A percentile compares a stretch with the other conserved stretches of the same genome.
Conservation (phyloP, 805 yeast genomes). For the Cyberlindnera suaveolens region DNA sequence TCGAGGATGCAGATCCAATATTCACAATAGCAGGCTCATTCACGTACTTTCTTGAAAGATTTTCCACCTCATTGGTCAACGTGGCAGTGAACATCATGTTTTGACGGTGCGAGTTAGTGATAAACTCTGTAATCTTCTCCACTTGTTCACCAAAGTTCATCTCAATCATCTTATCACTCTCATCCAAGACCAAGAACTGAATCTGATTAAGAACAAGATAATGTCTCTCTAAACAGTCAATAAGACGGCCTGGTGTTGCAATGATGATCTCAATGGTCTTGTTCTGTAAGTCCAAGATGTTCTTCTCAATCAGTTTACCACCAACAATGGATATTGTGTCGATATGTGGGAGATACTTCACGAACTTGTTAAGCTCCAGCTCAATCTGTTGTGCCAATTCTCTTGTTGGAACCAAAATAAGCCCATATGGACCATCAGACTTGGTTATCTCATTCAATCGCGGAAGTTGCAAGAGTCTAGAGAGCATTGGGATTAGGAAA, state of each 20-base stretch:
- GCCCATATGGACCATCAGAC: slow-evolving; percentile 62
- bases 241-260: slow-evolving; percentile 90
- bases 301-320: slow-evolving; percentile 80
- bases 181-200: slow-evolving; percentile 74
- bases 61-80: slow-evolving; percentile 68
- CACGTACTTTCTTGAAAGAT: slow-evolving; percentile 57
- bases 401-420: slow-evolving; percentile 87
- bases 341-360: slow-evolving; percentile 32
- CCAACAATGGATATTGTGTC: slow-evolving; percentile 72
- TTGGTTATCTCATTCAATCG: slow-evolving; percentile 39
- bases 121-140: slow-evolving; percentile 44
- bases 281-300: slow-evolving; percentile 47
- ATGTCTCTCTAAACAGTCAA: slow-evolving; percentile 73
- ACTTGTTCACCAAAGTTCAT: slow-evolving; percentile 88
- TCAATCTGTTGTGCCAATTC: slow-evolving; percentile 89
- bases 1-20: slow-evolving; percentile 51
- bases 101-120: slow-evolving; percentile 46
- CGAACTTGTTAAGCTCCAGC: slow-evolving; percentile 51
- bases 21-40: slow-evolving; percentile 54
- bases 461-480: slow-evolving; percentile 44
- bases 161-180: slow-evolving; percentile 94
- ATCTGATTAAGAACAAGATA: slow-evolving; percentile 55
- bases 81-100: slow-evolving; percentile 96
- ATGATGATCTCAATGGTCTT: slow-evolving; percentile 44
- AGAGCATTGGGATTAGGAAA: slow-evolving; percentile 65